Percentiles rank a stretch among this genome's conserved stretches.
Evolutionary conservation across 257 asterid species (phyloP).

Genomic region (Nicotiana tabacum): DNA sequence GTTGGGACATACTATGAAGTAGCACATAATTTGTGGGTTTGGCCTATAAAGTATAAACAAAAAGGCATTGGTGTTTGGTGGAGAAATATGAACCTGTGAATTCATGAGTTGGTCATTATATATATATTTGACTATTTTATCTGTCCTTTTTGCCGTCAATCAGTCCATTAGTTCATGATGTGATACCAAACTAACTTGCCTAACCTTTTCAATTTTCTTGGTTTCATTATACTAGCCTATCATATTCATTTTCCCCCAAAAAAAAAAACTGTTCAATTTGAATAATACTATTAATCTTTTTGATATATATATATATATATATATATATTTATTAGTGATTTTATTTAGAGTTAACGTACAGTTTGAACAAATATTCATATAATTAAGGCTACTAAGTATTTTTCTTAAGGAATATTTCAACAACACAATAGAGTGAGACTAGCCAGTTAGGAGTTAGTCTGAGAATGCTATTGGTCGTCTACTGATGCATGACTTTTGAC

Average conservation of each 20-base stretch:
- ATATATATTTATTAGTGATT: too few species aligned
- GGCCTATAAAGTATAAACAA: conserved; percentile 14
- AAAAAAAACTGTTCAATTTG: background rate
- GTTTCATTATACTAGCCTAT: background rate
- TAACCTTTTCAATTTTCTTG: background rate
- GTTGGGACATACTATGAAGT: background rate
- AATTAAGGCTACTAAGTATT: too few species aligned
- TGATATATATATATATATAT: too few species aligned
- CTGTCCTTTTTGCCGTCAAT: background rate
- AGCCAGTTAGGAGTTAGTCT: too few species aligned
- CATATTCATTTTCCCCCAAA: background rate
- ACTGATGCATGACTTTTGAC: too few species aligned
- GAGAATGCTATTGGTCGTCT: too few species aligned
- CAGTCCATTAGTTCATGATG: background rate
- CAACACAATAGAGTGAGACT: too few species aligned
- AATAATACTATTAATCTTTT: too few species aligned
- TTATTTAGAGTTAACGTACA: too few species aligned
- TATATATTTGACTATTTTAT: conserved; percentile 6
- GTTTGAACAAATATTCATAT: too few species aligned
- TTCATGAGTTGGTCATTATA: background rate
- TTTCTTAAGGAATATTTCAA: too few species aligned
- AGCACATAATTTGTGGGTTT: conserved; percentile 16
- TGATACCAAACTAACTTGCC: conserved; percentile 5
- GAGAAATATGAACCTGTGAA: conserved; percentile 8
- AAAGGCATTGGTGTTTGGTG: conserved; percentile 15